A percentile compares a stretch with the other conserved stretches of the same genome.
These are phyloP conservation scores for Berkeleyomyces rouxiae DNA, from an alignment of 2,329 filamentous ascomycete genomes.

Conservation along the genomic window DNA sequence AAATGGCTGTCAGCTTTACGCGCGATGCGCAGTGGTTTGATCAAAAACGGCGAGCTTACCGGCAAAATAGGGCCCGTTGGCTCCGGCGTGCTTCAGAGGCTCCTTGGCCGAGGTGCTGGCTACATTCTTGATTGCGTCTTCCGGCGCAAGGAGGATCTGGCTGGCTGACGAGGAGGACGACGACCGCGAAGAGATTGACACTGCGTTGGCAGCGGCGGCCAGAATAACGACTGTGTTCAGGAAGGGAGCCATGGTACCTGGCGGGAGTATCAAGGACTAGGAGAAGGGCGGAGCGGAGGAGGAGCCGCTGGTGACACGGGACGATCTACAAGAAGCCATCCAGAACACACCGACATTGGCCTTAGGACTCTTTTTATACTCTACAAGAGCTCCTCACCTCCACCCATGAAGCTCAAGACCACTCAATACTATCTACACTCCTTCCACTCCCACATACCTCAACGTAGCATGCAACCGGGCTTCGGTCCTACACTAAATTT, in stretches of 20 bases:
- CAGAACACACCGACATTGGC: background rate
- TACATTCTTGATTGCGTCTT: constrained; percentile 6
- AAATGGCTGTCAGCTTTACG: background rate
- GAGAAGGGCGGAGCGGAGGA: background rate
- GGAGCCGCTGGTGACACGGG: background rate
- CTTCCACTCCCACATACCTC: background rate
- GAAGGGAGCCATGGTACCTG: background rate
- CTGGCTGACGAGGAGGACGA: background rate
- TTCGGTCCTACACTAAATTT: background rate
- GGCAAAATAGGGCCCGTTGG: constrained; percentile 36
- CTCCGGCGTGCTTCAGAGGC: constrained; percentile 32
- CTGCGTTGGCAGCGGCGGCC: constrained; percentile 1
- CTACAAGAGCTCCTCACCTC: background rate
- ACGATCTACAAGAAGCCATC: background rate
- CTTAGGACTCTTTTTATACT: background rate
- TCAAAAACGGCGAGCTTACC: constrained; percentile 21
- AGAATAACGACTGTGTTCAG: constrained; percentile 6
- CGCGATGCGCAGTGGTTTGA: too few relatives aligned
- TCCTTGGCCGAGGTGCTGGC: constrained; percentile 11
- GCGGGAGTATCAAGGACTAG: background rate
- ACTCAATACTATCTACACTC: background rate
- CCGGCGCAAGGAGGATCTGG: constrained; percentile 5
- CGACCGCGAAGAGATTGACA: background rate
- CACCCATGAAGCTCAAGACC: background rate
- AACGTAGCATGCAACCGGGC: background rate